phyloP scores from a whole-genome alignment of 73 alveolate genomes.

The Tetrahymena malaccensis region DNA sequence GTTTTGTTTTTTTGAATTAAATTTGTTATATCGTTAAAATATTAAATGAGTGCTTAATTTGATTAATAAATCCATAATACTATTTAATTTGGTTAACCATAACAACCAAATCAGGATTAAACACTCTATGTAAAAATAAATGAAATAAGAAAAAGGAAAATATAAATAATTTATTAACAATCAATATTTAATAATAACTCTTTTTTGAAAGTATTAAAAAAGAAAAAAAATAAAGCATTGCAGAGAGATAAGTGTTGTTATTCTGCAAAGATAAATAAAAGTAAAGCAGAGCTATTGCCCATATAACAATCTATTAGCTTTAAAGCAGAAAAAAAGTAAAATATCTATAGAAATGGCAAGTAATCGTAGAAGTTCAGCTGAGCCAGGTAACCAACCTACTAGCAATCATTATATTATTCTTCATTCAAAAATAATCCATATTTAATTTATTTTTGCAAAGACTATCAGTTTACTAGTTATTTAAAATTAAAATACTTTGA shows the following conservation, averaged over 20 bases:
- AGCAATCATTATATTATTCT: background rate
- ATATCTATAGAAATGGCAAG: background rate
- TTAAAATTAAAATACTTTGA: background rate
- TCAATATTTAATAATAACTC: background rate
- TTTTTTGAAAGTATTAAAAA: background rate
- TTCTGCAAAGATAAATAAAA: background rate
- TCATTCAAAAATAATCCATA: background rate
- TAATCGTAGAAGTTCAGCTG: background rate
- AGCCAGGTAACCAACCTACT: background rate
- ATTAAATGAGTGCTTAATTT: background rate
- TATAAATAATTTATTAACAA: background rate
- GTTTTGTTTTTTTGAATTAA: background rate
- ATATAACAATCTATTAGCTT: background rate
- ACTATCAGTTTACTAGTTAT: background rate
- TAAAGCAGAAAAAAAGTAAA: background rate
- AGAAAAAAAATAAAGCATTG: background rate
- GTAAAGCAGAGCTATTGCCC: background rate
- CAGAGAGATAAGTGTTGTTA: background rate
- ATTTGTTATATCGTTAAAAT: background rate
- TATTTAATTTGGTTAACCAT: background rate
- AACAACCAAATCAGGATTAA: background rate
- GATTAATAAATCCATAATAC: background rate
- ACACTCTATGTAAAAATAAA: background rate
- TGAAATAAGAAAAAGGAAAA: background rate
- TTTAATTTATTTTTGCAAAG: background rate